Evolutionary conservation across 495 filamentous ascomycete species (phyloP), one percentile per base, ranked within the genome.

Genomic region (Podospora appendiculata): DNA sequence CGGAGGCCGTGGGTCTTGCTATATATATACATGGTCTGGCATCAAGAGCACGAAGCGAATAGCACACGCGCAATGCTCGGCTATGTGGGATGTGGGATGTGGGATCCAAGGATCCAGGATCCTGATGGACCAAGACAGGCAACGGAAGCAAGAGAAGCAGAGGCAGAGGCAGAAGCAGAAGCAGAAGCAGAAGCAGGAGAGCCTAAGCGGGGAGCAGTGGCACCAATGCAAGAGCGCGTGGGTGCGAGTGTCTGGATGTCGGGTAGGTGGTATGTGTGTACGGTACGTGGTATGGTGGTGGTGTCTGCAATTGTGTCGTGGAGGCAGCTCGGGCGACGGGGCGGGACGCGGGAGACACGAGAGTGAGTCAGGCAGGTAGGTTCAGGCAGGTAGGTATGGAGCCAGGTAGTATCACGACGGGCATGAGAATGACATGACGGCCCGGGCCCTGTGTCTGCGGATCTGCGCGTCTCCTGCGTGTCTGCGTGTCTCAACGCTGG

Each of bases 301-400:
- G 25, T n/a, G n/a, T 56, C 63, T 65, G 64, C 62, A 65, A 45
- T 51, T 51, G 54, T 59, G 62, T 65, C 56, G 54, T 45, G 50
- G 47, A 36, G 41, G 50, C 50, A 46, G 52, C 42, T 47, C 41
- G 45, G 45, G 47, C 45, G 50, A 45, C 47, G 55, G 52, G 42
- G 48, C 41, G 44, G 55, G 47, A 52, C 56, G 42, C 36, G 45
- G 51, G 14, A 33, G 39, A 25, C n/a, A n/a, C n/a, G 25, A 25
- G 25, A 25, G 47, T 50, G 43, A 47, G 34, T 42, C 25, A 47
- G 18, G 10, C 13, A 35, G n/a, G n/a, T n/a, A n/a, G n/a, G n/a
- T n/a, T n/a, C n/a, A n/a, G n/a, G n/a, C n/a, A n/a, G n/a, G n/a
- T n/a, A n/a, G n/a, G n/a, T n/a, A n/a, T n/a, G n/a, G 43, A 47